Evolutionary conservation across 257 asterid species (phyloP), one percentile per base, ranked within the genome.

Genomic region (Ehretia macrophylla): DNA sequence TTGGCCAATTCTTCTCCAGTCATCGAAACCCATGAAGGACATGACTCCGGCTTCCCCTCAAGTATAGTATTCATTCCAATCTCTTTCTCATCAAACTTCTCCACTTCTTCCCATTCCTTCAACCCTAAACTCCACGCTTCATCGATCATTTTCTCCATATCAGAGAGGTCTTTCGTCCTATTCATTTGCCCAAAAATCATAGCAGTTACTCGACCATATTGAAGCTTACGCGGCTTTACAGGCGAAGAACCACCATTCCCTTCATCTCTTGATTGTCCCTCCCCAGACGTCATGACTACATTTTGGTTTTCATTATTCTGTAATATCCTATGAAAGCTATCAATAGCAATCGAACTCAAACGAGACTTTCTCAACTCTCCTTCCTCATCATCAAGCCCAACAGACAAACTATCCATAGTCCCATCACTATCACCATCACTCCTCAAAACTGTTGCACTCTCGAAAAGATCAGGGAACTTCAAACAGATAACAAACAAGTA

Each of bases 71-170:
- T 78, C 94, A 85, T 80, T 63, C 71, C 81, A 56, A 83, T 78
- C 64, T 79, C 89, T 65, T 77, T 72, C 18, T 71, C 85, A 17
- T 77, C 80, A 54, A 78, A 85, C 55, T 86, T 72, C 47, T 76
- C 81, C 56, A 82, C 84, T 77, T 93, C 97, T 69, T 86, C 81
- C 99, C 99, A 93, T 14, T 97, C 97, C 79, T 92, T 86, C 64
- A 59, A 51, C 58, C 97, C 97, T 70, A 88, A 68, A 23, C 74
- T 78, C 95, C 96, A 86, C 48, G 99, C 97, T 78, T 93, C 99
- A 37, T 81, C 88, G 5, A 86, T 96, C 95, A 89, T 77, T 74
- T 70, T 85, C 64, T 93, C 97, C 51, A 93, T 32, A 66, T 77
- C 72, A 27, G 91, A 73, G 23, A 66, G 60, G 69, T 83, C 85